phyloP scores from a whole-genome alignment of 176 grass and related monocot species.

The Elaeis guineensis region DNA sequence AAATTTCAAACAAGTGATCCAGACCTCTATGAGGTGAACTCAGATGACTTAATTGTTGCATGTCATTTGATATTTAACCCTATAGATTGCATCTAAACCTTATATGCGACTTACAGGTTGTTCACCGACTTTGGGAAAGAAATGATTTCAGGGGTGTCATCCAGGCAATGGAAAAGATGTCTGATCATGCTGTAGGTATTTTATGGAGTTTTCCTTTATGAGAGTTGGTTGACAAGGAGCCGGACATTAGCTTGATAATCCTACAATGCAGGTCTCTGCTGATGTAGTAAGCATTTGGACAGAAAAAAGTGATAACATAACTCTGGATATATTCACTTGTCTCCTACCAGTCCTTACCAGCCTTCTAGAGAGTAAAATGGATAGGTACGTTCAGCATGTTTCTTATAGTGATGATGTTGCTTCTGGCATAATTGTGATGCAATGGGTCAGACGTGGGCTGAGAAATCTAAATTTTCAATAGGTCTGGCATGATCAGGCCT shows the following conservation, averaged over 20 bases:
- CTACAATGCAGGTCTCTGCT: conserved; percentile 56
- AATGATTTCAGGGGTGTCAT: conserved; percentile 85
- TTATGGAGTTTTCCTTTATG: conserved; percentile 5
- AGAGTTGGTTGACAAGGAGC: conserved; percentile 5
- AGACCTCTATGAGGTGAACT: no score
- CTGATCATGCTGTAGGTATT: conserved; percentile 77
- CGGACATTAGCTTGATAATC: conserved; percentile 14
- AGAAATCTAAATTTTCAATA: no score
- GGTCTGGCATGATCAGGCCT: no score
- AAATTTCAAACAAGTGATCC: no score
- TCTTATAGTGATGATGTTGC: no score
- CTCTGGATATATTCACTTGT: conserved; percentile 80
- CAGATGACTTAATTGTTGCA: no score
- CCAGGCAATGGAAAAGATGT: conserved; percentile 71
- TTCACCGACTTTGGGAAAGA: conserved; percentile 83
- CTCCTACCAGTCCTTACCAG: conserved; percentile 54
- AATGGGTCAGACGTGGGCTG: no score
- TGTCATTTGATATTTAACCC: not conserved
- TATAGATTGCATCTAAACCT: not conserved
- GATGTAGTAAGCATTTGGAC: conserved; percentile 71
- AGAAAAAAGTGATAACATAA: conserved; percentile 73
- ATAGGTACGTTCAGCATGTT: conserved; percentile 43
- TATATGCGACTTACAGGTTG: conserved; percentile 43
- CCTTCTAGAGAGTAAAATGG: conserved; percentile 91
- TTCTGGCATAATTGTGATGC: no score